Evolutionary conservation across 1,284 basidiomycete genomes (phyloP).

Genomic region (Moesziomyces globuligerus): DNA sequence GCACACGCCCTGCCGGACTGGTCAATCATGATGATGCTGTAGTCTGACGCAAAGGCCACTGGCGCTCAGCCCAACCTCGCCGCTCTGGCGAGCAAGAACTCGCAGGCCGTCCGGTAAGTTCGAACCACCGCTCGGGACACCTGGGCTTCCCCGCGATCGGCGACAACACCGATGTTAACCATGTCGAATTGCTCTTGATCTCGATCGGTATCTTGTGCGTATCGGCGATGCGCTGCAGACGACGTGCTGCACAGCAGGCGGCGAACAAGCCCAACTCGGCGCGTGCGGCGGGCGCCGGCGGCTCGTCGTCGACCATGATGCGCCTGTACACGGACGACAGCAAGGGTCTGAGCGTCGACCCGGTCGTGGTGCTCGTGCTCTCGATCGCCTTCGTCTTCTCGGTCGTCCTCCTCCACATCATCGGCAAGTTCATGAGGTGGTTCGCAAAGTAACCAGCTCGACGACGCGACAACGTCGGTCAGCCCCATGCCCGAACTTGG

Average conservation of each 20-base stretch:
- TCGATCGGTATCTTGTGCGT: too few relatives aligned
- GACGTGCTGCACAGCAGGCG: slow-evolving; percentile 76
- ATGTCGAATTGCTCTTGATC: too few relatives aligned
- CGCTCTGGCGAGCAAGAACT: slow-evolving; percentile 53
- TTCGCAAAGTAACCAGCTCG: slow-evolving; percentile 84
- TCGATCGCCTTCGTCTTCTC: slow-evolving; percentile 98
- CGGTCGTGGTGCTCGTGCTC: slow-evolving; percentile 95
- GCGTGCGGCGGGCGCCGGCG: slow-evolving; percentile 92
- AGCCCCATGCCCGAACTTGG: too few relatives aligned
- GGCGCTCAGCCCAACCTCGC: slow-evolving; percentile 54
- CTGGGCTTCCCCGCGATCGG: too few relatives aligned
- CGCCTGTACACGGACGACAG: slow-evolving; percentile 95
- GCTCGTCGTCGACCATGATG: slow-evolving; percentile 96
- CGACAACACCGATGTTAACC: too few relatives aligned
- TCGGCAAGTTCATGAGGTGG: slow-evolving; percentile 89
- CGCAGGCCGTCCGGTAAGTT: slow-evolving; percentile 46
- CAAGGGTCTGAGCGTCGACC: slow-evolving; percentile 96
- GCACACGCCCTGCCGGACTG: too few relatives aligned
- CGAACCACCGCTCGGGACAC: neutral
- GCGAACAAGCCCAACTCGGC: slow-evolving; percentile 84
- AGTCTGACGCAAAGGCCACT: slow-evolving; percentile 50
- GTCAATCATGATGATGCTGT: too few relatives aligned
- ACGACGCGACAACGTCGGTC: too few relatives aligned
- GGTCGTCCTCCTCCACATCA: slow-evolving; percentile 98
- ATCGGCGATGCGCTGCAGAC: too few relatives aligned